phyloP scores from a whole-genome alignment of 805 yeast genomes.

The Cyberlindnera mrakii region DNA sequence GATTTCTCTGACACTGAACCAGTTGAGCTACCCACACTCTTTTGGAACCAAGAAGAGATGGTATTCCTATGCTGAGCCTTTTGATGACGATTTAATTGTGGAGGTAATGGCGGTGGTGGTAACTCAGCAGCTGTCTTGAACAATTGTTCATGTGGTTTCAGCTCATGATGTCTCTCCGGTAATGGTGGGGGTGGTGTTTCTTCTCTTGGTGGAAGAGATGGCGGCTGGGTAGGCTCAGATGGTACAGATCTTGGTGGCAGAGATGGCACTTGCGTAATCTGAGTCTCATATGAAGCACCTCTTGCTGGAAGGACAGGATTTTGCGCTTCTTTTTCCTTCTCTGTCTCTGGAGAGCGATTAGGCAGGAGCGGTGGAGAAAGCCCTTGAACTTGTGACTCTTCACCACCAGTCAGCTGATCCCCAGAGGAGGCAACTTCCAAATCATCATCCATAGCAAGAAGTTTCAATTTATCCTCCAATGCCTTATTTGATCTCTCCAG shows the following conservation, averaged over 20 bases:
- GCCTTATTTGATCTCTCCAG: constrained; percentile 11
- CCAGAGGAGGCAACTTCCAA: neutral
- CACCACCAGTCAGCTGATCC: neutral
- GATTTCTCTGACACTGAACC: constrained; percentile 17
- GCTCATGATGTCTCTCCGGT: neutral
- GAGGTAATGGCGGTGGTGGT: constrained; percentile 24
- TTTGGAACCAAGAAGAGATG: constrained; percentile 21
- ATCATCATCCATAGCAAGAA: constrained; percentile 18
- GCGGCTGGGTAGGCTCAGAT: constrained; percentile 14
- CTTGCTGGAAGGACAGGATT: constrained; percentile 18
- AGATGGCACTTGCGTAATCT: constrained; percentile 2
- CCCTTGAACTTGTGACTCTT: neutral
- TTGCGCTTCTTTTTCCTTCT: neutral
- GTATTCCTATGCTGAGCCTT: constrained; percentile 19
- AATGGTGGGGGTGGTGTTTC: neutral
- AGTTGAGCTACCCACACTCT: constrained; percentile 5
- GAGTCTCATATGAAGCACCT: neutral
- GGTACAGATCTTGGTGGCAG: constrained; percentile 19
- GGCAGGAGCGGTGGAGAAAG: constrained; percentile 4
- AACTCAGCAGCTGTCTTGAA: constrained; percentile 24
- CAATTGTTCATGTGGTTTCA: constrained; percentile 1
- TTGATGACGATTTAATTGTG: constrained; percentile 19
- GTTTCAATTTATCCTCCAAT: constrained; percentile 13
- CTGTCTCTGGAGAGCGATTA: neutral
- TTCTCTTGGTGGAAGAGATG: constrained; percentile 30